These are phyloP conservation scores for Flueggea neowawraea DNA, from an alignment of 441 rosid genomes.

Conservation along the genomic window DNA sequence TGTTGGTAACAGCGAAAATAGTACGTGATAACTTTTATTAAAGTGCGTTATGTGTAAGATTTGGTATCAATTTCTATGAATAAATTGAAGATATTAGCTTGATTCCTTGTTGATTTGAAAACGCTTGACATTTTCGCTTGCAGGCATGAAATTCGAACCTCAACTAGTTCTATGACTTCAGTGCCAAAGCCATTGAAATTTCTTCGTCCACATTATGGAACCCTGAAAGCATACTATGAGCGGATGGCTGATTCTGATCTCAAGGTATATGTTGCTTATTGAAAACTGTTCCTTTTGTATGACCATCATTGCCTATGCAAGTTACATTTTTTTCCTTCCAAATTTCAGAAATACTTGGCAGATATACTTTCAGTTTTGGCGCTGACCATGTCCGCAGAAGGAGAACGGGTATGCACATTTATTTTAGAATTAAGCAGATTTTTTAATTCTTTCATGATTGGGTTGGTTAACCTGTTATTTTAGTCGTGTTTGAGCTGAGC, in stretches of 20 bases:
- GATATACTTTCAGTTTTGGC: slow-evolving; percentile 97
- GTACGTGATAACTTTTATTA: no score
- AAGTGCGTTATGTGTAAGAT: no score
- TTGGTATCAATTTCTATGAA: no score
- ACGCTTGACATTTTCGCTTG: slow-evolving; percentile 5
- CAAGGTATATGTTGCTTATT: slow-evolving; percentile 48
- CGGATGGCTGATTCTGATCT: slow-evolving; percentile 63
- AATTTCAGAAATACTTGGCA: slow-evolving; percentile 75
- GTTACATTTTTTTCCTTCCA: slow-evolving; percentile 4
- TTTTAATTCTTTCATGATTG: no score
- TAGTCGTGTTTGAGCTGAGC: neutral
- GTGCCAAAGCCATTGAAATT: slow-evolving; percentile 96
- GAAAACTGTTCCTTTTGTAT: slow-evolving; percentile 2
- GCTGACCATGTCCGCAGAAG: slow-evolving; percentile 96
- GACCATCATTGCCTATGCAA: slow-evolving; percentile 2
- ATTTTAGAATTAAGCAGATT: neutral
- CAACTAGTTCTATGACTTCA: slow-evolving; percentile 97
- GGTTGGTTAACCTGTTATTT: no score
- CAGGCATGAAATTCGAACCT: slow-evolving; percentile 83
- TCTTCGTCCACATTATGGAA: slow-evolving; percentile 94
- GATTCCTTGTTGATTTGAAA: no score
- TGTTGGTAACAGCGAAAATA: no score
- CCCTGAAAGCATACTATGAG: slow-evolving; percentile 64
- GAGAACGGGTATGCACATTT: slow-evolving; percentile 69
- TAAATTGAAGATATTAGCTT: no score